Evolutionary conservation across 2,329 filamentous ascomycete species (phyloP).

Genomic region (Ambrosiella xylebori): DNA sequence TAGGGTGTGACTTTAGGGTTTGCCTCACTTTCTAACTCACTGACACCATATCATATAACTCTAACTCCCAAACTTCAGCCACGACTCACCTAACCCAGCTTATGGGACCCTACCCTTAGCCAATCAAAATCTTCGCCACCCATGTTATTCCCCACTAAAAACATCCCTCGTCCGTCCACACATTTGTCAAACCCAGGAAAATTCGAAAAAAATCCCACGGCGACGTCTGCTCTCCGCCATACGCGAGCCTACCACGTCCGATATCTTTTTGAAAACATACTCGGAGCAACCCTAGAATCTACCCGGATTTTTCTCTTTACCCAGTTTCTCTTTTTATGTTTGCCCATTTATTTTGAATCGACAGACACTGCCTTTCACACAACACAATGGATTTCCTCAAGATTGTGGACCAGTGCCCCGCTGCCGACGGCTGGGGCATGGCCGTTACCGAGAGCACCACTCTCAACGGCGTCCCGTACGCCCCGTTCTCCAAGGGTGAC

Average conservation of each 20-base stretch:
- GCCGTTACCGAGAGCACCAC: conserved; percentile 68
- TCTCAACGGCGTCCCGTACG: conserved; percentile 87
- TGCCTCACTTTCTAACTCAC: not conserved
- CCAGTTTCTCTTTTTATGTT: not conserved
- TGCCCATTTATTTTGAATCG: not conserved
- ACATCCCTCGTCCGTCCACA: conserved; percentile 12
- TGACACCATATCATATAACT: not conserved
- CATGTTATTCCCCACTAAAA: not conserved
- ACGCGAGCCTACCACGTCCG: not conserved
- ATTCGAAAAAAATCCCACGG: conserved; percentile 9
- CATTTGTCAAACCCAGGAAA: conserved; percentile 11
- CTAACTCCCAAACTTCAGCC: not conserved
- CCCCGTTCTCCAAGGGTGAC: conserved; percentile 95
- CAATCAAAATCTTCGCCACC: not conserved
- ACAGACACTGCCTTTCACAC: not conserved
- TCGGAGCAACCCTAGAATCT: not conserved
- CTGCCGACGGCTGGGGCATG: conserved; percentile 77
- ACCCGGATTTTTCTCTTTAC: not conserved
- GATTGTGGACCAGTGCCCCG: conserved; percentile 54
- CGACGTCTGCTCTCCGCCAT: not conserved
- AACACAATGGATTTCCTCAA: conserved; percentile 28
- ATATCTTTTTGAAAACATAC: not conserved
- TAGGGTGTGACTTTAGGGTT: not conserved
- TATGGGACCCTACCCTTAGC: not conserved
- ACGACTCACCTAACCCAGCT: not conserved